Conservation (phyloP, 2,329 filamentous ascomycete species). For the Calonectria ilicicola region DNA sequence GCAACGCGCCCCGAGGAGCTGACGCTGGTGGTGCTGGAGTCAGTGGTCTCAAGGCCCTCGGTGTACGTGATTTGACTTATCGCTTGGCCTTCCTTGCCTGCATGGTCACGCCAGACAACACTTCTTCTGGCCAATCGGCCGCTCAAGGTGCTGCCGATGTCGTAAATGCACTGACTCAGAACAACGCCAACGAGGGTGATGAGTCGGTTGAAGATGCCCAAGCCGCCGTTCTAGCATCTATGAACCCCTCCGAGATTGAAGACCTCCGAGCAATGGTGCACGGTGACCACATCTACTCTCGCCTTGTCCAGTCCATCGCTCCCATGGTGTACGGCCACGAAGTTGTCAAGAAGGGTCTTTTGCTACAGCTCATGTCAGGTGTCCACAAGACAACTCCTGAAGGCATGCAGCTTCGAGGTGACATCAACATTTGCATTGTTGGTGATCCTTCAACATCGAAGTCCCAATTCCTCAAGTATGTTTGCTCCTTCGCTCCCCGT, state of each 20-base stretch:
- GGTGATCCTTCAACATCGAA: slow-evolving; percentile 98
- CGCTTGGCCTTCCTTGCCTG: slow-evolving; percentile 96
- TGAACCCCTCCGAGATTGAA: slow-evolving; percentile 88
- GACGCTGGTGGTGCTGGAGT: slow-evolving; percentile 89
- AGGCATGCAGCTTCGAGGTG: slow-evolving; percentile 94
- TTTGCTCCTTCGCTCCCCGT: slow-evolving; percentile 95
- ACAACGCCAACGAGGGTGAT: slow-evolving; percentile 72
- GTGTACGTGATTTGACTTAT: slow-evolving; percentile 95
- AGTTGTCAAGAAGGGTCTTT: slow-evolving; percentile 95
- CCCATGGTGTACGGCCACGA: slow-evolving; percentile 98
- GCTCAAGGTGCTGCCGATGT: slow-evolving; percentile 79
- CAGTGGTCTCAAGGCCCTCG: slow-evolving; percentile 88
- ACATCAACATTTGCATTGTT: slow-evolving; percentile 99
- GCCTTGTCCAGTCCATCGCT: slow-evolving; percentile 91
- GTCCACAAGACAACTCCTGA: slow-evolving; percentile 92
- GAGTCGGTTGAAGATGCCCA: slow-evolving; percentile 88
- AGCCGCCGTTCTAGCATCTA: slow-evolving; percentile 85
- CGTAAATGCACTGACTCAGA: slow-evolving; percentile 79
- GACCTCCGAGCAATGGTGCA: slow-evolving; percentile 95
- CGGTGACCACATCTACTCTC: slow-evolving; percentile 92
- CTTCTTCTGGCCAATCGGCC: slow-evolving; percentile 80
- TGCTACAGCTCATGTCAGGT: slow-evolving; percentile 96
- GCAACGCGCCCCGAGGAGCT: slow-evolving; percentile 76
- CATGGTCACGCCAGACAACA: slow-evolving; percentile 93
- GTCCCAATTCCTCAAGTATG: slow-evolving; percentile 97